Evolutionary conservation across 768 basidiomycete genomes (phyloP).

Genomic region (Rhizopogon vesiculosus): DNA sequence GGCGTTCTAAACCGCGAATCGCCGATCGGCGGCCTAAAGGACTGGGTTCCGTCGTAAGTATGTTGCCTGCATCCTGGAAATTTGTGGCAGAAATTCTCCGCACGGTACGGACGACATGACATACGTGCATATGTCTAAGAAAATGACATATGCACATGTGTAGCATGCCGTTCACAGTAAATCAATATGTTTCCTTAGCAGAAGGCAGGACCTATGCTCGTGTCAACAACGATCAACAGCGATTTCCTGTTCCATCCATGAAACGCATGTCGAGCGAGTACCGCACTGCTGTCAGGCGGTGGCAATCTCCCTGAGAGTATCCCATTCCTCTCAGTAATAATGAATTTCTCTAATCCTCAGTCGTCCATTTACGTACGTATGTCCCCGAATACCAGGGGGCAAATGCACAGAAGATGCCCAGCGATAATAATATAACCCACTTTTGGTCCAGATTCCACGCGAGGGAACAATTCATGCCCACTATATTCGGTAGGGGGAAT

Average conservation of each 20-base stretch:
- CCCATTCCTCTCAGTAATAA: constrained; percentile 24
- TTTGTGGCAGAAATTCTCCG: not conserved
- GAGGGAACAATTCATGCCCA: constrained; percentile 58
- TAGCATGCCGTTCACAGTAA: not conserved
- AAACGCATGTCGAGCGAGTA: constrained; percentile 3
- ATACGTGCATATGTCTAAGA: not conserved
- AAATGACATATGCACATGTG: not conserved
- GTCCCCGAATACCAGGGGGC: constrained; percentile 56
- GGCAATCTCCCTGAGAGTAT: constrained; percentile 20
- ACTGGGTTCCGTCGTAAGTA: not conserved
- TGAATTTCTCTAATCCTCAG: constrained; percentile 30
- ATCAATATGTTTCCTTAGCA: constrained; percentile 5
- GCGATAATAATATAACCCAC: constrained; percentile 56
- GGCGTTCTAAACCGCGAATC: constrained; percentile 25
- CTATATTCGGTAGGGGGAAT: constrained; percentile 67
- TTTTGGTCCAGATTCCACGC: constrained; percentile 57
- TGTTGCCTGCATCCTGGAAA: not conserved
- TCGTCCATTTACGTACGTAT: constrained; percentile 53
- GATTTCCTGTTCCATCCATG: not conserved
- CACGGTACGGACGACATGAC: not conserved
- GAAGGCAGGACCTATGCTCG: not conserved
- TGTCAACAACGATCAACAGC: constrained; percentile 6
- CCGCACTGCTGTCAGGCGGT: constrained; percentile 12
- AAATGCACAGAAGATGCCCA: constrained; percentile 43
- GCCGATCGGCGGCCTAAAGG: constrained; percentile 21